A percentile compares a stretch with the other conserved stretches of the same genome.
Evolutionary conservation across 2,329 filamentous ascomycete genomes (phyloP).

Genomic region (Ceratocystis variospora): DNA sequence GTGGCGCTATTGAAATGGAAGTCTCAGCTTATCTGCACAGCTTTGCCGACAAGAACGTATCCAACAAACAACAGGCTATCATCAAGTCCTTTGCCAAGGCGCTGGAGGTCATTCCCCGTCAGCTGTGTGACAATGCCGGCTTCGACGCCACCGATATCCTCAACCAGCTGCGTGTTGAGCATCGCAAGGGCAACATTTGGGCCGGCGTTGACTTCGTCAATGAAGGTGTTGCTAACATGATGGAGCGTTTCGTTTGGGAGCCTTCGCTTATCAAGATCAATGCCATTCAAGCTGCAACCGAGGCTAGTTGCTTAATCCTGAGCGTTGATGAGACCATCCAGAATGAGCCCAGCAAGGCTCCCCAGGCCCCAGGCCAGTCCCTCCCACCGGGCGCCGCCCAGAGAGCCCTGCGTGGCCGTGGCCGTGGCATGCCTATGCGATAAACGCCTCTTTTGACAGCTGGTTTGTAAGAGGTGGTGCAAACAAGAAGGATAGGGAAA

Average conservation of each 20-base stretch:
- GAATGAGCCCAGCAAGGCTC: slow-evolving; percentile 83
- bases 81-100: slow-evolving; percentile 98
- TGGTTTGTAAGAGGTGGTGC: neutral
- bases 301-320: slow-evolving; percentile 88
- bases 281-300: slow-evolving; percentile 87
- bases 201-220: slow-evolving; percentile 89
- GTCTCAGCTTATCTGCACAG: slow-evolving; percentile 83
- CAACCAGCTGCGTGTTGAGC: slow-evolving; percentile 89
- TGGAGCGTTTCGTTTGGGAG: slow-evolving; percentile 95
- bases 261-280: slow-evolving; percentile 93
- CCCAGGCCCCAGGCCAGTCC: slow-evolving; percentile 64
- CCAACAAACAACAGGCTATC: slow-evolving; percentile 90
- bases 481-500: neutral
- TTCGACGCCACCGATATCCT: slow-evolving; percentile 98
- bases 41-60: slow-evolving; percentile 83
- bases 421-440: slow-evolving; percentile 79
- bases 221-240: slow-evolving; percentile 87
- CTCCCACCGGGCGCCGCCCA: slow-evolving; percentile 75
- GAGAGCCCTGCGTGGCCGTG: slow-evolving; percentile 68
- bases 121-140: slow-evolving; percentile 95
- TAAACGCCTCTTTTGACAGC: slow-evolving; percentile 28
- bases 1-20: slow-evolving; percentile 94
- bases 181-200: slow-evolving; percentile 85
- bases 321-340: slow-evolving; percentile 97
- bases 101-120: slow-evolving; percentile 87